phyloP scores from a whole-genome alignment of 257 asterid species.

The Penstemon eatonii region DNA sequence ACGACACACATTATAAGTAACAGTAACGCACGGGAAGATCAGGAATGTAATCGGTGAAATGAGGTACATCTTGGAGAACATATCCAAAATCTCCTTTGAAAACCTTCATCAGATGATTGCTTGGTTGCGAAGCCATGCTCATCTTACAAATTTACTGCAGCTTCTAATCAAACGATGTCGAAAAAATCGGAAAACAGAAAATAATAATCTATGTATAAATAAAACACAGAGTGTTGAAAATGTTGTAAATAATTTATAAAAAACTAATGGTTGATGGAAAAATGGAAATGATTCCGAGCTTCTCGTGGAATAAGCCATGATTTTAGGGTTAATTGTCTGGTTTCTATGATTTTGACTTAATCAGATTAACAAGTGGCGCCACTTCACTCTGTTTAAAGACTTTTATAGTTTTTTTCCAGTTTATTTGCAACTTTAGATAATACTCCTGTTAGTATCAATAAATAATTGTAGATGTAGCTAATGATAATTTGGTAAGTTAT shows the following conservation, averaged over 20 bases:
- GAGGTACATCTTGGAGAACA: constrained; percentile 74
- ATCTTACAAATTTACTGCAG: not conserved
- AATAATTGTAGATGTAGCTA: not conserved
- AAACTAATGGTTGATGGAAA: constrained; percentile 8
- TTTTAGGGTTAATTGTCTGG: not conserved
- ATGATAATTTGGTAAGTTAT: no score
- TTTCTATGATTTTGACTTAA: constrained; percentile 1
- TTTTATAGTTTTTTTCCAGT: not conserved
- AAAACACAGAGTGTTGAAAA: no score
- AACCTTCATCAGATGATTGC: constrained; percentile 57
- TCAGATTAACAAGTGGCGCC: not conserved
- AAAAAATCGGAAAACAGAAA: not conserved
- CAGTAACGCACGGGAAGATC: constrained; percentile 47
- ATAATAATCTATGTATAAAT: not conserved
- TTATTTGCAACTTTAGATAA: no score
- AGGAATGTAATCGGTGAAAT: constrained; percentile 61
- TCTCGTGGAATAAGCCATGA: constrained; percentile 5
- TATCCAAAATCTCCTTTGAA: constrained; percentile 54
- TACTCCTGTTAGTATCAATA: no score
- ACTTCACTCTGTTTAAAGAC: not conserved
- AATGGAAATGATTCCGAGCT: constrained; percentile 8
- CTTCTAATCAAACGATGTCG: not conserved
- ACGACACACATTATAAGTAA: not conserved
- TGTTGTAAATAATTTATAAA: no score
- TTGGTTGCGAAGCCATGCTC: constrained; percentile 34